A percentile compares a stretch with the other conserved stretches of the same genome.
These are phyloP conservation scores for Lentinula edodes DNA, from an alignment of 768 basidiomycete species.

Conservation along the genomic window DNA sequence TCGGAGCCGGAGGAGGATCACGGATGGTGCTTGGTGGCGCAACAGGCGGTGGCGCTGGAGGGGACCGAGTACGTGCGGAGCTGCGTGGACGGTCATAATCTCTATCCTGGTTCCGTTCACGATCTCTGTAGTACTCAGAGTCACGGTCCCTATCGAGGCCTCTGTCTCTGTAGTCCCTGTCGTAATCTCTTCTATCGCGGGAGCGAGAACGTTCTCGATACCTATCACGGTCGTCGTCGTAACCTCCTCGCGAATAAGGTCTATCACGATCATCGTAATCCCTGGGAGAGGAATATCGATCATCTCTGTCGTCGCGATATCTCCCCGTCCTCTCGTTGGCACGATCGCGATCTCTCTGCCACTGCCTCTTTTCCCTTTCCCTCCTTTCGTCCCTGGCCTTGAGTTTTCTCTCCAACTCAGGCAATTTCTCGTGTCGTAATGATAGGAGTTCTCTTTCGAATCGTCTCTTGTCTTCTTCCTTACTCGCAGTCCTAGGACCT, in stretches of 20 bases:
- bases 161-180: slow-evolving; percentile 4
- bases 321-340: slow-evolving; percentile 78
- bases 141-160: slow-evolving; percentile 25
- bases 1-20: slow-evolving; percentile 46
- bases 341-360: slow-evolving; percentile 73
- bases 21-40: slow-evolving; percentile 30
- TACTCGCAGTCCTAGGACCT: slow-evolving; percentile 62
- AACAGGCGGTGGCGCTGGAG: slow-evolving; percentile 47
- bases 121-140: slow-evolving; percentile 12
- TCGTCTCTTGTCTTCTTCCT: slow-evolving; percentile 81
- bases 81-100: slow-evolving; percentile 42
- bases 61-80: slow-evolving; percentile 33
- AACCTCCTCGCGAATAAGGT: slow-evolving; percentile 10
- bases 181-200: slow-evolving; percentile 8
- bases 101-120: slow-evolving; percentile 26
- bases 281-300: slow-evolving; percentile 29
- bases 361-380: slow-evolving; percentile 74
- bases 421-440: slow-evolving; percentile 87
- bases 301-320: slow-evolving; percentile 48
- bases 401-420: slow-evolving; percentile 83
- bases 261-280: slow-evolving; percentile 33
- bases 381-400: slow-evolving; percentile 72
- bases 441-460: slow-evolving; percentile 84
- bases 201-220: slow-evolving; percentile 1
- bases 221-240: slow-evolving; percentile 36